Conservation (phyloP, 345 rosid species). For the Aegle marmelos region DNA sequence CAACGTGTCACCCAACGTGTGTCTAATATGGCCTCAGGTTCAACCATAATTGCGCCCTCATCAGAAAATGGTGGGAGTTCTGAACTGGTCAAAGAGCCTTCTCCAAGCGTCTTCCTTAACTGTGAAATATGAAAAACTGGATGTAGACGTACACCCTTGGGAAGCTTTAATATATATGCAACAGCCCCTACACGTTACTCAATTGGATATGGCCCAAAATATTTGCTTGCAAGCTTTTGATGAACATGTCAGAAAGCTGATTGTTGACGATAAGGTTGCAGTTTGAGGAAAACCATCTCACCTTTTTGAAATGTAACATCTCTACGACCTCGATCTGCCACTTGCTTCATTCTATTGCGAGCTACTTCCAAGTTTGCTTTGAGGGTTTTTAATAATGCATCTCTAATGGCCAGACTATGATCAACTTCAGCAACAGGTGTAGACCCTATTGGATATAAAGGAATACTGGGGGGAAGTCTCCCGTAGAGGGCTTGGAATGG, state of each 20-base stretch:
- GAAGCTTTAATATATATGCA: background rate
- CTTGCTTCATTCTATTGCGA: background rate
- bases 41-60: background rate
- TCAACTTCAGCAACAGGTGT: background rate
- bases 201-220: background rate
- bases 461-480: background rate
- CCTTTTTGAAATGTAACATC: background rate
- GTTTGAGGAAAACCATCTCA: background rate
- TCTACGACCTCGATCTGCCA: background rate
- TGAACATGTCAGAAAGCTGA: background rate
- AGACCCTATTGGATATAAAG: background rate
- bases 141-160: too few species aligned
- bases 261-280: background rate
- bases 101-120: background rate
- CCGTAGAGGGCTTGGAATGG: background rate
- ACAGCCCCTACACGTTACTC: background rate
- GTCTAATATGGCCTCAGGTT: background rate
- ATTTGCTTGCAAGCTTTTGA: background rate
- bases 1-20: background rate
- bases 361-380: background rate
- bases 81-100: fast-evolving
- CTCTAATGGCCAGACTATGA: background rate
- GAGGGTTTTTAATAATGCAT: background rate
- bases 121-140: background rate
- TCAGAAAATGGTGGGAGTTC: background rate